phyloP scores from a whole-genome alignment of 345 rosid species.

The Hibiscus syriacus region DNA sequence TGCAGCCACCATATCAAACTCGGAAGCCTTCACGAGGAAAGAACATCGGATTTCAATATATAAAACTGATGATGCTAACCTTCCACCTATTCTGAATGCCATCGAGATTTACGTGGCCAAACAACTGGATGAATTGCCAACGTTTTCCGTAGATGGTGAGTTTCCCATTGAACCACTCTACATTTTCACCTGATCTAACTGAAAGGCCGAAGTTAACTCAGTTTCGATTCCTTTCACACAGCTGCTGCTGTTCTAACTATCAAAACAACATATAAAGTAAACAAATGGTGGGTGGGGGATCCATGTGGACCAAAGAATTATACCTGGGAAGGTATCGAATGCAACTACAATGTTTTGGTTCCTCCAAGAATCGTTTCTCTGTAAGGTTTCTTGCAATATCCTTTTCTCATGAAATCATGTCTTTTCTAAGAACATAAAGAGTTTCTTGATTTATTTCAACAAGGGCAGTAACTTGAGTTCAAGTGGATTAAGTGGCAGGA shows the following conservation, averaged over 20 bases:
- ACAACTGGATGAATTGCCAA: slow-evolving; percentile 14
- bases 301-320: slow-evolving; percentile 43
- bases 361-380: slow-evolving; percentile 31
- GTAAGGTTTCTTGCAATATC: slow-evolving; percentile 24
- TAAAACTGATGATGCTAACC: slow-evolving; percentile 24
- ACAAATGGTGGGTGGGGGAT: slow-evolving; percentile 46
- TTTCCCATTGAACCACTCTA: not conserved
- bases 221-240: slow-evolving; percentile 5
- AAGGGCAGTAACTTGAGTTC: slow-evolving; percentile 42
- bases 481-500: slow-evolving; percentile 37
- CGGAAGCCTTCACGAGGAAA: slow-evolving; percentile 33
- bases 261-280: slow-evolving; percentile 28
- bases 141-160: slow-evolving; percentile 21
- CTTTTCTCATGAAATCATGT: not conserved
- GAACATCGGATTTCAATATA: slow-evolving; percentile 35
- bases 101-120: slow-evolving; percentile 21
- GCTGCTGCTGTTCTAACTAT: slow-evolving; percentile 32
- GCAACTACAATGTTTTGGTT: slow-evolving; percentile 20
- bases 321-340: slow-evolving; percentile 44
- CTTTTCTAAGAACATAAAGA: not conserved
- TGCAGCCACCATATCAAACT: slow-evolving; percentile 11
- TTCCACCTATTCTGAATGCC: slow-evolving; percentile 40
- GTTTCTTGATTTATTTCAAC: not conserved
- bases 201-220: not conserved
- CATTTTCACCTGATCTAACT: not conserved